Percentiles rank a stretch among this genome's conserved stretches.
Evolutionary conservation across 345 rosid genomes (phyloP).

Genomic region (Dovyalis caffra): DNA sequence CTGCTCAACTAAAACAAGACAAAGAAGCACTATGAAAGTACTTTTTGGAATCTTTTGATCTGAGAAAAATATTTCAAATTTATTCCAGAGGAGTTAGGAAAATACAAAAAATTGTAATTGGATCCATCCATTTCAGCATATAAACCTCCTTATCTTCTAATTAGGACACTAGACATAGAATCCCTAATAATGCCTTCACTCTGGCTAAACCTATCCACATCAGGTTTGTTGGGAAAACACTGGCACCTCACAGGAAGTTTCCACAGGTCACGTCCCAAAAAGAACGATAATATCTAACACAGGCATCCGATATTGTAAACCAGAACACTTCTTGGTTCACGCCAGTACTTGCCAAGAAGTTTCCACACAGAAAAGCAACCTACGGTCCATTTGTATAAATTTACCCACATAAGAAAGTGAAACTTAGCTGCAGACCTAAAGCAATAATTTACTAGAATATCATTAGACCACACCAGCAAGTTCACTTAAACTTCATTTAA

Average conservation of each 20-base stretch:
- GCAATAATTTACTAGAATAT: background rate
- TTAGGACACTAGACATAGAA: background rate
- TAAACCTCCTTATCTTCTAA: background rate
- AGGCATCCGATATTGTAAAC: background rate
- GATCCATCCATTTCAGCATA: background rate
- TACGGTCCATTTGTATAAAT: background rate
- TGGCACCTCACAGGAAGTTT: conserved; percentile 13
- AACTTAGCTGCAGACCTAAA: background rate
- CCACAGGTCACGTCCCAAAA: background rate
- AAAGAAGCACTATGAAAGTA: background rate
- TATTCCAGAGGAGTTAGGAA: background rate
- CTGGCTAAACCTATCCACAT: background rate
- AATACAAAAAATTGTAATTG: background rate
- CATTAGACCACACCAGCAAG: background rate
- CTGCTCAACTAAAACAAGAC: conserved; percentile 3
- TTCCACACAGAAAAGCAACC: background rate
- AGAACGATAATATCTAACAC: background rate
- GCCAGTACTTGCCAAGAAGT: background rate
- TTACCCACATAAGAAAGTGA: background rate
- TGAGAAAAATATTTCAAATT: background rate
- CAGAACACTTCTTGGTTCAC: background rate
- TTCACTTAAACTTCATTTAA: conserved; percentile 3
- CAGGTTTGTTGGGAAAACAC: background rate
- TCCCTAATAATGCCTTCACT: background rate
- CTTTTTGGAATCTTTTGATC: background rate